A percentile compares a stretch with the other conserved stretches of the same genome.
phyloP scores from a whole-genome alignment of 2,329 filamentous ascomycete species.

The Apiospora phragmitis region DNA sequence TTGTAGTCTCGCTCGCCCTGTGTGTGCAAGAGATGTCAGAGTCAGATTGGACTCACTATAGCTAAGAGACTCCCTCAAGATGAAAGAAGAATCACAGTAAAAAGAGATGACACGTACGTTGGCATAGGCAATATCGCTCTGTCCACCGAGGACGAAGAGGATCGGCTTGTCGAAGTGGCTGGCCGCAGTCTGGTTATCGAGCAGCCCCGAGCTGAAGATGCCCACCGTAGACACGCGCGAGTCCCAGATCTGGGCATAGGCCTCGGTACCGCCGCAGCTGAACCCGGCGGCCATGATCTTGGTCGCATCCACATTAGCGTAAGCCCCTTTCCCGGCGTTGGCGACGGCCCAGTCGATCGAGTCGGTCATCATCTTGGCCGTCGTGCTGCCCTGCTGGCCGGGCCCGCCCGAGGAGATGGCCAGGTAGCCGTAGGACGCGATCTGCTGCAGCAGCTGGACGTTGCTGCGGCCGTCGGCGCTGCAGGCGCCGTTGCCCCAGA shows the following conservation, averaged over 20 bases:
- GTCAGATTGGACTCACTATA: too few species aligned
- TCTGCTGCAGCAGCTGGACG: slow-evolving; percentile 22
- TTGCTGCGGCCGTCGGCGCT: slow-evolving; percentile 20
- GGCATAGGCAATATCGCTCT: slow-evolving; percentile 21
- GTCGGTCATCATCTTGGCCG: slow-evolving; percentile 23
- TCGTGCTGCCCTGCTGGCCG: slow-evolving; percentile 21
- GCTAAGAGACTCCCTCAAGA: too few species aligned
- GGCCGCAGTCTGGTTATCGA: slow-evolving; percentile 15
- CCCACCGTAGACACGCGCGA: slow-evolving; percentile 19
- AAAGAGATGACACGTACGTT: slow-evolving; percentile 15
- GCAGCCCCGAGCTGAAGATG: slow-evolving; percentile 27
- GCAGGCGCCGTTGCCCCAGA: slow-evolving; percentile 33
- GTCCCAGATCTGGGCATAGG: slow-evolving; percentile 25
- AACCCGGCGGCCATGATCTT: slow-evolving; percentile 29
- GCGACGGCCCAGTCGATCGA: slow-evolving; percentile 23
- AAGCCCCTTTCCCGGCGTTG: slow-evolving; percentile 20
- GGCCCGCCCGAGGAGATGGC: slow-evolving; percentile 26
- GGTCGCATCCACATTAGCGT: slow-evolving; percentile 23
- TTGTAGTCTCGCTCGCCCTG: slow-evolving; percentile 22
- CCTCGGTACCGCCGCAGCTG: slow-evolving; percentile 33
- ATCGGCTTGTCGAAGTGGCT: slow-evolving; percentile 19
- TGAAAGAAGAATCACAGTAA: too few species aligned
- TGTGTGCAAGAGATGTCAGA: neutral
- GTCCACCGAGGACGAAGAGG: slow-evolving; percentile 21
- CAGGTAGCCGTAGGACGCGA: slow-evolving; percentile 28